Conservation (phyloP, 371 early-diverging fungal species). For the Rhizopus microsporus region DNA sequence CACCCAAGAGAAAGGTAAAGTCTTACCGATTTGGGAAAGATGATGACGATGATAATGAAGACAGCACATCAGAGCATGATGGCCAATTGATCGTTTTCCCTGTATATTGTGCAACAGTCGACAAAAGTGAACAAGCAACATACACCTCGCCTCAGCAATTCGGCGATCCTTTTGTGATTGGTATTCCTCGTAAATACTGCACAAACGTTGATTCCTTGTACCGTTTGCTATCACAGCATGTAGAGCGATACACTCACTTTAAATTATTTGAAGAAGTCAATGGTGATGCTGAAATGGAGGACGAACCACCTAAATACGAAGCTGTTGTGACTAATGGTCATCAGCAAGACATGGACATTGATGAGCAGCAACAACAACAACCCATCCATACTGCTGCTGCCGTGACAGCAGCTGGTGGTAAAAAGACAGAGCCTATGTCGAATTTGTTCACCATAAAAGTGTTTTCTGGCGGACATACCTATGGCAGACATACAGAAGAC, state of each 20-base stretch:
- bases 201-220: constrained; percentile 28
- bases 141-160: constrained; percentile 23
- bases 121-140: constrained; percentile 10
- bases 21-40: constrained; percentile 5
- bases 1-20: constrained; percentile 16
- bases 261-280: constrained; percentile 46
- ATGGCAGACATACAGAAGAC: constrained; percentile 10
- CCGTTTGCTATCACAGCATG: constrained; percentile 31
- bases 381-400: constrained; percentile 50
- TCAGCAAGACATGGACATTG: constrained; percentile 14
- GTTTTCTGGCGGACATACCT: constrained; percentile 20
- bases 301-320: constrained; percentile 11
- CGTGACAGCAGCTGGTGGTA: constrained; percentile 45
- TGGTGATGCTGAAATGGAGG: neutral
- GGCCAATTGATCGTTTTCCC: constrained; percentile 40
- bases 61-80: constrained; percentile 17
- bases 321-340: constrained; percentile 1
- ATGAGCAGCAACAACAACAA: constrained; percentile 20
- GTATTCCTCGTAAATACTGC: constrained; percentile 34
- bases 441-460: constrained; percentile 50
- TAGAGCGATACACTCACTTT: constrained; percentile 40
- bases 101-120: constrained; percentile 40
- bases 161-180: constrained; percentile 45
- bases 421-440: constrained; percentile 34
- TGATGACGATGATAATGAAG: constrained; percentile 13